Percentiles rank a stretch among this genome's conserved stretches.
Conservation (phyloP, 495 filamentous ascomycete genomes). For the Penicillium macrosclerotiorum region DNA sequence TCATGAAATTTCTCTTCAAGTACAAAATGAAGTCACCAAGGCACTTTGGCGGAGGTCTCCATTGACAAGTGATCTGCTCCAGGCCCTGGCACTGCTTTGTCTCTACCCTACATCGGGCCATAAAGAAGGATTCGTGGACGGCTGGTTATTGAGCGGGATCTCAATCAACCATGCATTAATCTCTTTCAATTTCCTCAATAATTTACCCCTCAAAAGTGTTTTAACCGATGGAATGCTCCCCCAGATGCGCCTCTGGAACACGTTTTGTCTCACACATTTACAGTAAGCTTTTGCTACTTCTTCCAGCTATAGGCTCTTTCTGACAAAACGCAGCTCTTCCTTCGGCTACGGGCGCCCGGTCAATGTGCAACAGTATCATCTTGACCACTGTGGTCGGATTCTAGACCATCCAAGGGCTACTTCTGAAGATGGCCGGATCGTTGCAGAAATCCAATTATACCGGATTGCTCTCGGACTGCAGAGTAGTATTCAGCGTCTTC, state of each 20-base stretch:
- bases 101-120: slow-evolving; percentile 37
- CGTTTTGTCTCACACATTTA: slow-evolving; percentile 37
- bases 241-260: slow-evolving; percentile 42
- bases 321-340: slow-evolving; percentile 24
- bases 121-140: slow-evolving; percentile 38
- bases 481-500: slow-evolving; percentile 29
- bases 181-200: slow-evolving; percentile 34
- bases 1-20: slow-evolving; percentile 36
- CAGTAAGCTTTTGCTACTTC: slow-evolving; percentile 26
- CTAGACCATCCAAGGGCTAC: slow-evolving; percentile 35
- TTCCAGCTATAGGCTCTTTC: background rate
- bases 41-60: slow-evolving; percentile 35
- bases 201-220: slow-evolving; percentile 19
- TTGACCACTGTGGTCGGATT: slow-evolving; percentile 37
- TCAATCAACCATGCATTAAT: slow-evolving; percentile 40
- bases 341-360: slow-evolving; percentile 38
- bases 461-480: slow-evolving; percentile 31
- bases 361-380: slow-evolving; percentile 32
- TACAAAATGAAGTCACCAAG: slow-evolving; percentile 34
- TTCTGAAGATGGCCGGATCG: slow-evolving; percentile 34
- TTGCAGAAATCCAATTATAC: slow-evolving; percentile 41
- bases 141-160: slow-evolving; percentile 44
- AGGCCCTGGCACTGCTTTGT: slow-evolving; percentile 38
- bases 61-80: slow-evolving; percentile 34
- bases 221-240: slow-evolving; percentile 30